Percentiles rank a stretch among this genome's conserved stretches.
phyloP scores from a whole-genome alignment of 768 basidiomycete genomes.

The Daedaleopsis sinensis region DNA sequence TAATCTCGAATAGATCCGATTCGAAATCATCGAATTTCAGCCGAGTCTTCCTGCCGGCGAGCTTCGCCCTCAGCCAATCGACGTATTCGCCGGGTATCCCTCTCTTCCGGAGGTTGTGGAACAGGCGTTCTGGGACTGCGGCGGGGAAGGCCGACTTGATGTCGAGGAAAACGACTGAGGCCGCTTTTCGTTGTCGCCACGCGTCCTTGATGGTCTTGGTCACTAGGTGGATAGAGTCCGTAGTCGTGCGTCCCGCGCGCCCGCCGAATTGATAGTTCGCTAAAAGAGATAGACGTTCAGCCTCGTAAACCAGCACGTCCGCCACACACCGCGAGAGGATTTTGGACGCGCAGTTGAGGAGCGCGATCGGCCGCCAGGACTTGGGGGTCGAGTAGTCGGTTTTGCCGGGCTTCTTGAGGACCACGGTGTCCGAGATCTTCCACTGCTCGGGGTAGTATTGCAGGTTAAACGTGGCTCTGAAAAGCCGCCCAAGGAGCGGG shows the following conservation, averaged over 20 bases:
- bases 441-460: constrained; percentile 29
- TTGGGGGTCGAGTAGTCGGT: constrained; percentile 34
- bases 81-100: constrained; percentile 19
- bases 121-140: constrained; percentile 4
- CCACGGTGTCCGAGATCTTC: constrained; percentile 29
- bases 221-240: constrained; percentile 30
- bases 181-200: constrained; percentile 29
- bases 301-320: constrained; percentile 5
- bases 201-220: constrained; percentile 22
- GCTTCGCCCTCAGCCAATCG: constrained; percentile 18
- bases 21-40: no score
- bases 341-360: constrained; percentile 27
- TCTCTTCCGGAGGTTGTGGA: constrained; percentile 4
- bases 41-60: constrained; percentile 17
- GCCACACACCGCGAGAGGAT: constrained; percentile 26
- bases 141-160: constrained; percentile 39
- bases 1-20: constrained; percentile 19
- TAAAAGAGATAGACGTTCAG: constrained; percentile 12
- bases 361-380: constrained; percentile 37
- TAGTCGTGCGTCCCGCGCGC: constrained; percentile 9
- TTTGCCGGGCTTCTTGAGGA: constrained; percentile 22
- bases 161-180: constrained; percentile 31
- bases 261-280: constrained; percentile 28
- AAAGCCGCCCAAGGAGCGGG: constrained; percentile 31
- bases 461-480: constrained; percentile 31